A percentile compares a stretch with the other conserved stretches of the same genome.
Evolutionary conservation across 192 early-diverging fungal species (phyloP).

Genomic region (Dissophora ornata): DNA sequence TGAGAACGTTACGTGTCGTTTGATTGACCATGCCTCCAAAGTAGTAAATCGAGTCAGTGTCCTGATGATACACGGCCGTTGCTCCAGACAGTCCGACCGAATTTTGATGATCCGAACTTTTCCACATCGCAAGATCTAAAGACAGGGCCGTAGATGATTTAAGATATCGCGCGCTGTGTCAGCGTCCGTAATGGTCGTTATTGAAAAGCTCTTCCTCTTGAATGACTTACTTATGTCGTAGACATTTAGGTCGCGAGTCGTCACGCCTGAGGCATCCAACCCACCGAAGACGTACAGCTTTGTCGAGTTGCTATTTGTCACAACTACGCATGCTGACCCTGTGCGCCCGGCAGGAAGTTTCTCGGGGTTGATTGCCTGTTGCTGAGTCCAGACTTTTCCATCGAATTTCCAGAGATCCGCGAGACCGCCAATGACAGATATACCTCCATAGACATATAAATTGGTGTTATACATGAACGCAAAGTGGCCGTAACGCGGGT

Average conservation of each 20-base stretch:
- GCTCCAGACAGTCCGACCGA: constrained; percentile 45
- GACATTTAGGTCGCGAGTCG: constrained; percentile 19
- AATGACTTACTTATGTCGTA: constrained; percentile 26
- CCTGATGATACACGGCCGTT: constrained; percentile 42
- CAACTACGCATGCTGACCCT: constrained; percentile 27
- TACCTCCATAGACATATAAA: constrained; percentile 45
- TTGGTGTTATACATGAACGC: constrained; percentile 36
- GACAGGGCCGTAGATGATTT: too few relatives aligned
- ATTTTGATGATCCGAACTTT: constrained; percentile 35
- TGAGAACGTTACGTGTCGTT: constrained; percentile 37
- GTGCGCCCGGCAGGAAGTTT: constrained; percentile 6
- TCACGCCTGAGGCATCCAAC: neutral
- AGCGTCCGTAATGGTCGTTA: too few relatives aligned
- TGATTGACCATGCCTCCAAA: constrained; percentile 53
- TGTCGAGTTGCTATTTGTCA: constrained; percentile 34
- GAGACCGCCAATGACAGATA: constrained; percentile 16
- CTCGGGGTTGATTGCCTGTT: constrained; percentile 17
- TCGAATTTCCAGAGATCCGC: constrained; percentile 46
- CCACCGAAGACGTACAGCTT: constrained; percentile 39
- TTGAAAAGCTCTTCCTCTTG: too few relatives aligned
- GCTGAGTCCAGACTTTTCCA: constrained; percentile 14
- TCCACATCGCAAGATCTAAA: constrained; percentile 27
- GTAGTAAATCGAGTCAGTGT: constrained; percentile 51
- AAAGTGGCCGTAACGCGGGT: constrained; percentile 47
- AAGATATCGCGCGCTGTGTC: too few relatives aligned